A percentile compares a stretch with the other conserved stretches of the same genome.
phyloP scores from a whole-genome alignment of 371 early-diverging fungal genomes.

The Mortierella polycephala region DNA sequence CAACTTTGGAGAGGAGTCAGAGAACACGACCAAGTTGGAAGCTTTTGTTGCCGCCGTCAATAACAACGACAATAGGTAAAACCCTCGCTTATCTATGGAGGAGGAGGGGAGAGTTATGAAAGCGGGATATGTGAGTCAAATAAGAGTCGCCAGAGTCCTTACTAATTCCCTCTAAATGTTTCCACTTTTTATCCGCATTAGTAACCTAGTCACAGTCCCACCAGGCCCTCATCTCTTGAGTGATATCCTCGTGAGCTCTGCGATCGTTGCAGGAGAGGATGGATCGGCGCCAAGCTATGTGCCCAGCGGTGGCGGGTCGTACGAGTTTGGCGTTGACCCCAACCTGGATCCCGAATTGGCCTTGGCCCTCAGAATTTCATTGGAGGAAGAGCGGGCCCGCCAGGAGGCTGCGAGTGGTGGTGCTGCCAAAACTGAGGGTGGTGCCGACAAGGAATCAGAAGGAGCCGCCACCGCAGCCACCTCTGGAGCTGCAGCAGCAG shows the following conservation, averaged over 20 bases:
- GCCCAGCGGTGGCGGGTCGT: slow-evolving; percentile 68
- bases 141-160: neutral
- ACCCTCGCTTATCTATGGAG: too few relatives aligned
- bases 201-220: slow-evolving; percentile 92
- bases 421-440: slow-evolving; percentile 60
- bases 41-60: slow-evolving; percentile 93
- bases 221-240: slow-evolving; percentile 96
- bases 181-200: slow-evolving; percentile 35
- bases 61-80: slow-evolving; percentile 87
- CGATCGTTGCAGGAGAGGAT: slow-evolving; percentile 88
- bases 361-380: slow-evolving; percentile 93
- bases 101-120: too few relatives aligned
- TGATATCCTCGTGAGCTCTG: slow-evolving; percentile 87
- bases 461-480: slow-evolving; percentile 57
- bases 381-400: slow-evolving; percentile 96
- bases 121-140: too few relatives aligned
- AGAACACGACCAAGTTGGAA: slow-evolving; percentile 90
- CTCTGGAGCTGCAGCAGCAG: slow-evolving; percentile 31
- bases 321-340: slow-evolving; percentile 97
- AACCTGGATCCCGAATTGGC: slow-evolving; percentile 96
- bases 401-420: slow-evolving; percentile 76
- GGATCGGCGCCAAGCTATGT: slow-evolving; percentile 74
- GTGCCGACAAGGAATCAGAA: slow-evolving; percentile 24
- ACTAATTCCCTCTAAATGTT: neutral
- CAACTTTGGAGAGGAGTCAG: slow-evolving; percentile 96